Conservation (phyloP, 2,329 filamentous ascomycete genomes). For the Fusarium sp. region DNA sequence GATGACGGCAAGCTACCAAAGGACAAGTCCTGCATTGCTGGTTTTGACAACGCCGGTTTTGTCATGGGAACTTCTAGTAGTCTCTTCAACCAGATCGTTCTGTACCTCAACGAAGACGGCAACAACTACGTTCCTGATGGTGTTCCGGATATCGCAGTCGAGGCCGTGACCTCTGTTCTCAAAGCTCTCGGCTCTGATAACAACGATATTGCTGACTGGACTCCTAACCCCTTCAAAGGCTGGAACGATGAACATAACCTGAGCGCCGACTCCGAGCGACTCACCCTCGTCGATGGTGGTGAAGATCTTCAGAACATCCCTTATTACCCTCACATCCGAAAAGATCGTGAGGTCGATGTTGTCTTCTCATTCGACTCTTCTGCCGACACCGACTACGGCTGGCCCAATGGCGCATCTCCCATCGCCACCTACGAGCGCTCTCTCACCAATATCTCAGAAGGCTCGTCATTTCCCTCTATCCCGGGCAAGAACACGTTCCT, state of each 20-base stretch:
- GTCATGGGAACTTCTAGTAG: conserved; percentile 85
- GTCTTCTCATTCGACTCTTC: conserved; percentile 72
- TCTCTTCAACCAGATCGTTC: conserved; percentile 76
- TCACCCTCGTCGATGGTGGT: conserved; percentile 84
- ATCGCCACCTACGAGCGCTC: conserved; percentile 66
- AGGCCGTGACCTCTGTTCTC: conserved; percentile 62
- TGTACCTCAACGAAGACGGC: conserved; percentile 70
- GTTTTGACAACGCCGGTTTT: conserved; percentile 83
- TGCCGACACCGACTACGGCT: conserved; percentile 66
- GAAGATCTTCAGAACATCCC: conserved; percentile 84
- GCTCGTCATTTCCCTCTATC: conserved; percentile 66
- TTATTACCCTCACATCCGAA: conserved; percentile 68
- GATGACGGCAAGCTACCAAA: conserved; percentile 56
- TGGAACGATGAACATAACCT: conserved; percentile 59
- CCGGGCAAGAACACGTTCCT: conserved; percentile 65
- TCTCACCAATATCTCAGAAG: conserved; percentile 56
- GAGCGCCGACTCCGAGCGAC: conserved; percentile 55
- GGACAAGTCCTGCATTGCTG: conserved; percentile 60
- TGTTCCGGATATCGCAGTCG: conserved; percentile 53
- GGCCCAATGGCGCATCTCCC: conserved; percentile 69
- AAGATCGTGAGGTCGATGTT: conserved; percentile 64
- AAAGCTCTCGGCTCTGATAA: conserved; percentile 63
- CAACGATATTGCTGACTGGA: conserved; percentile 80
- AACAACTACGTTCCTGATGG: conserved; percentile 60
- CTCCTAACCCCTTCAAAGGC: conserved; percentile 66